Evolutionary conservation across 495 filamentous ascomycete genomes (phyloP).

Genomic region (Trichodelitschia bisporula): DNA sequence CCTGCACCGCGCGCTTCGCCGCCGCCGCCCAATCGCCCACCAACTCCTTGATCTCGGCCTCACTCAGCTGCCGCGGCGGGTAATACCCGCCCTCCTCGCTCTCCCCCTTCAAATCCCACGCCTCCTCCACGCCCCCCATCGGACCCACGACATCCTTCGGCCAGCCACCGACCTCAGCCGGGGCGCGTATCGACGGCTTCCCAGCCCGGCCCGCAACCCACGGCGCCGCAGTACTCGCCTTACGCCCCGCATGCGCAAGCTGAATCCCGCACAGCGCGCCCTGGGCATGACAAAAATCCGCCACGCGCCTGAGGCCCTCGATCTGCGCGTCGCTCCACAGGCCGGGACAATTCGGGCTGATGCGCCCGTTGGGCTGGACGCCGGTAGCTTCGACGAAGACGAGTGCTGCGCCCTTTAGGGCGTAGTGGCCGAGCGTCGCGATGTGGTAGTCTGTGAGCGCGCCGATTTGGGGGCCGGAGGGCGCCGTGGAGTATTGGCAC

Average conservation of each 20-base stretch:
- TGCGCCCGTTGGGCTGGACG: conserved; percentile 42
- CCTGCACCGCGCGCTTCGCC: conserved; percentile 32
- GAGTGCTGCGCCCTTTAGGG: conserved; percentile 36
- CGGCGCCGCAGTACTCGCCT: conserved; percentile 37
- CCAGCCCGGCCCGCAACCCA: no score
- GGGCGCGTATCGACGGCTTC: conserved; percentile 18
- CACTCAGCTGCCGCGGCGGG: conserved; percentile 30
- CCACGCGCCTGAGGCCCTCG: conserved; percentile 31
- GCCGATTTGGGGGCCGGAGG: no score
- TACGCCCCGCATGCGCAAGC: conserved; percentile 50
- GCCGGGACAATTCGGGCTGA: conserved; percentile 42
- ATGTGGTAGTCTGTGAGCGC: conserved; percentile 49
- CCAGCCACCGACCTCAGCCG: conserved; percentile 34
- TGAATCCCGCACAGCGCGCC: conserved; percentile 45
- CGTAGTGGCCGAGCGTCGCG: conserved; percentile 34
- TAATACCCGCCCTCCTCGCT: conserved; percentile 23
- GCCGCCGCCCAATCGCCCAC: conserved; percentile 34
- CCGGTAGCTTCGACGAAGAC: conserved; percentile 45
- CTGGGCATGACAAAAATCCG: conserved; percentile 35
- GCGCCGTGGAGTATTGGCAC: conserved; percentile 44
- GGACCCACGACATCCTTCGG: conserved; percentile 38
- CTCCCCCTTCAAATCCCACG: conserved; percentile 29
- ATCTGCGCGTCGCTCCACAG: conserved; percentile 51
- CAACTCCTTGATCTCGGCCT: conserved; percentile 35
- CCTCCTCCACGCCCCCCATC: conserved; percentile 28